Conservation (phyloP, 805 yeast species). For the Candida easanensis region DNA sequence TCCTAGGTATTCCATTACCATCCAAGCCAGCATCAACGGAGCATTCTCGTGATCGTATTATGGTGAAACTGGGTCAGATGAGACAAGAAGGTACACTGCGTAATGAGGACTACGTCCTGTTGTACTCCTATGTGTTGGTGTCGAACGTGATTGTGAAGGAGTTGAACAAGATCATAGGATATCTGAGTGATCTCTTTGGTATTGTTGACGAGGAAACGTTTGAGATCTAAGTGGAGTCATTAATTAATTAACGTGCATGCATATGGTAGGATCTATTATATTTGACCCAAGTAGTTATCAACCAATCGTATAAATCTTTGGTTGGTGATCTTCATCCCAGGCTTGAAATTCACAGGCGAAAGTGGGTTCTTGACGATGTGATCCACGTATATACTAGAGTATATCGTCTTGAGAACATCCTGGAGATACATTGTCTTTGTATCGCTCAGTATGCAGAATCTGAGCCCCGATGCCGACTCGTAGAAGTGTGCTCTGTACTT, state of each 20-base stretch:
- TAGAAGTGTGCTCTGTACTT: conserved; percentile 74
- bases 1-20: conserved; percentile 75
- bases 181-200: conserved; percentile 61
- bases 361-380: conserved; percentile 61
- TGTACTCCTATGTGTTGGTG: conserved; percentile 73
- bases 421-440: conserved; percentile 53
- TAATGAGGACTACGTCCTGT: conserved; percentile 73
- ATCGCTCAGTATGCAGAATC: conserved; percentile 75
- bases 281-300: conserved; percentile 14
- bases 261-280: background rate
- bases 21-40: conserved; percentile 74
- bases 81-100: conserved; percentile 41
- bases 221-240: conserved; percentile 14
- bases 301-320: conserved; percentile 41
- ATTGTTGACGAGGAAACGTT: conserved; percentile 42
- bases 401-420: conserved; percentile 53
- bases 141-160: conserved; percentile 66
- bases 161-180: conserved; percentile 52
- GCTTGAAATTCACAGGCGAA: conserved; percentile 56
- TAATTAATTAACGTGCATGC: background rate
- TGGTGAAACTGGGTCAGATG: conserved; percentile 60
- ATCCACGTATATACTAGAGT: conserved; percentile 55
- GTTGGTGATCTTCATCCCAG: conserved; percentile 51
- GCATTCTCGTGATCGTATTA: conserved; percentile 67
- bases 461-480: conserved; percentile 77